These are phyloP conservation scores for Neurospora sp. DNA, from an alignment of 495 filamentous ascomycete species.

Conservation along the genomic window DNA sequence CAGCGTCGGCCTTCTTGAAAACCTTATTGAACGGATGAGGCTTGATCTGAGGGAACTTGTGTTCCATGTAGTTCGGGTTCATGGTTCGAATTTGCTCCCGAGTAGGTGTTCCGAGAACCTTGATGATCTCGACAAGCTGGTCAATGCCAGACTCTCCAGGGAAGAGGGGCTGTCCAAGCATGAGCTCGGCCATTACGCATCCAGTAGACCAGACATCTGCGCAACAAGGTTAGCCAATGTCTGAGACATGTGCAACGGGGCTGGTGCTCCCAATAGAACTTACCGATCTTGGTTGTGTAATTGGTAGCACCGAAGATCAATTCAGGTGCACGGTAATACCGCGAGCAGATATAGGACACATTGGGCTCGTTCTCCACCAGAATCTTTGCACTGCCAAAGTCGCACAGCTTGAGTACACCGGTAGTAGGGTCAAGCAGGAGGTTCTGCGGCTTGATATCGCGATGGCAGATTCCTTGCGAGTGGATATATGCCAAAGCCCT, in stretches of 20 bases:
- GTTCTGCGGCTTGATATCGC: conserved; percentile 99
- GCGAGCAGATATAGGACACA: conserved; percentile 98
- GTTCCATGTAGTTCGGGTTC: conserved; percentile 99
- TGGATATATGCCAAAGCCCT: conserved; percentile 97
- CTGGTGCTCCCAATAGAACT: conserved; percentile 14
- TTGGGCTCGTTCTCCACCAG: conserved; percentile 98
- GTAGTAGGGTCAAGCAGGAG: conserved; percentile 82
- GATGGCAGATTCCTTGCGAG: conserved; percentile 97
- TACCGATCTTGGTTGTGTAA: conserved; percentile 99
- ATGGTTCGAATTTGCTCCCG: conserved; percentile 98
- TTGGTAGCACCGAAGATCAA: conserved; percentile 98
- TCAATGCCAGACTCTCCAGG: conserved; percentile 99
- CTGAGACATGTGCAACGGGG: background rate
- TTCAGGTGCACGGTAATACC: conserved; percentile 96
- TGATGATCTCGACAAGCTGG: conserved; percentile 98
- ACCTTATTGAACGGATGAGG: conserved; percentile 98
- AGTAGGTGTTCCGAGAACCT: conserved; percentile 96
- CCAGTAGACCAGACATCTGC: conserved; percentile 99
- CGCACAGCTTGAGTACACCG: conserved; percentile 92
- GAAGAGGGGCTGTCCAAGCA: conserved; percentile 97
- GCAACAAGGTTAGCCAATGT: conserved; percentile 5
- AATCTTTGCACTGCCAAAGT: conserved; percentile 98
- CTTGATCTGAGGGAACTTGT: conserved; percentile 99
- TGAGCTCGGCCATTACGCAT: conserved; percentile 98
- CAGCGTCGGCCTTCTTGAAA: conserved; percentile 84